phyloP scores from a whole-genome alignment of 1,139 yeast genomes.

The Blastobotrys malaysiensis region DNA sequence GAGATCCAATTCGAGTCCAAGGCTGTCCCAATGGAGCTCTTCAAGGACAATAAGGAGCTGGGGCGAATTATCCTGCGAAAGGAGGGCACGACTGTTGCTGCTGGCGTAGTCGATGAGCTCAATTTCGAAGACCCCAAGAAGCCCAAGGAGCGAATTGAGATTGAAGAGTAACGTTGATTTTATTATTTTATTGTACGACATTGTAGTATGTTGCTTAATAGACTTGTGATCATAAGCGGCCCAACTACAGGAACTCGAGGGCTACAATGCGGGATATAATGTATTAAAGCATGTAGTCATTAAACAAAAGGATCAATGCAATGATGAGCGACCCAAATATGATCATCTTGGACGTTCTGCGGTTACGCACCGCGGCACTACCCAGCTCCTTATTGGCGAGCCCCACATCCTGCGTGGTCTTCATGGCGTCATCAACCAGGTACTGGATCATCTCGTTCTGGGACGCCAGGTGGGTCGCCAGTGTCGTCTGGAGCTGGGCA shows the following conservation, averaged over 20 bases:
- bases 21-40: constrained; percentile 52
- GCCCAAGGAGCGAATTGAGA: not conserved
- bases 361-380: constrained; percentile 66
- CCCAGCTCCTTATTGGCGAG: constrained; percentile 71
- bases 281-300: constrained; percentile 51
- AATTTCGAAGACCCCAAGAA: not conserved
- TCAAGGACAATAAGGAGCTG: constrained; percentile 53
- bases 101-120: constrained; percentile 54
- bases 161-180: not conserved
- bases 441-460: constrained; percentile 71
- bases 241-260: too few relatives aligned
- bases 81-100: constrained; percentile 85
- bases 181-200: too few relatives aligned
- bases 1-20: constrained; percentile 53
- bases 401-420: constrained; percentile 60
- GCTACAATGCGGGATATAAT: too few relatives aligned
- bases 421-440: constrained; percentile 65
- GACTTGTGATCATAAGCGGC: too few relatives aligned
- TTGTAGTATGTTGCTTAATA: too few relatives aligned
- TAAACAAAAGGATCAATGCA: constrained; percentile 56
- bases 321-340: constrained; percentile 55
- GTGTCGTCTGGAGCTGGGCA: constrained; percentile 69
- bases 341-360: constrained; percentile 63
- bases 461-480: constrained; percentile 65
- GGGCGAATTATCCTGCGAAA: constrained; percentile 82